Evolutionary conservation across 495 filamentous ascomycete genomes (phyloP), one percentile per base, ranked within the genome.

Genomic region (Chaetomidium leptoderma): DNA sequence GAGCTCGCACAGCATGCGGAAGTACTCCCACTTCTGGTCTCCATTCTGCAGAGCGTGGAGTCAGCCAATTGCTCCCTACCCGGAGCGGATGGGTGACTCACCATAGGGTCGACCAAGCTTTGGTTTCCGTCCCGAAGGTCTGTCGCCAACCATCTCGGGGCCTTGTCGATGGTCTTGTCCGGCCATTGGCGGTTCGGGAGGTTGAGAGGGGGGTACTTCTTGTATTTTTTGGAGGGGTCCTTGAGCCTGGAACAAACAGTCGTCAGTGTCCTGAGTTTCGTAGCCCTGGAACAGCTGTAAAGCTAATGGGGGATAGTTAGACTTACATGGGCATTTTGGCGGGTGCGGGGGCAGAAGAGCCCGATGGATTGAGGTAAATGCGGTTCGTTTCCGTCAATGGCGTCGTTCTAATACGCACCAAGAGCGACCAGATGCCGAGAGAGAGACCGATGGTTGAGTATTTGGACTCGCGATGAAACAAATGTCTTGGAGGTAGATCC

Each of bases 161-260:
- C 78, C 70, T 89, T 90, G 53, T 86, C 81, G 64, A 93, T 81
- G 43, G 79, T 80, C 75, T 89, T 88, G 59, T 77, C 82, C 10
- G 93, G 93, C 93, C 93, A 98, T 90, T 91, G 86, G 27, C 93
- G 86, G 74, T 97, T 81, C 1, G 87, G 85, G 19, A 98, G 79
- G 60, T 91, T 70, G 53, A 97, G 70, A 42, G 91, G 90, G 64
- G 85, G 81, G 70, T 80, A 80, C 32, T 73, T 77, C 76, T 82
- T 87, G 77, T 98, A 98, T 73, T 98, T 98, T 66, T 78, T 87
- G 30, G 88, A 95, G 32, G 93, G 93, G 69, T 96, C 89, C 71
- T 91, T 90, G 72, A 98, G 90, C 89, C 92, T 97, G 62, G 52
- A 55, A 19, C 58, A 59, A 48, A 30, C 17, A 9, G 16, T 16